Evolutionary conservation across 1,139 yeast species (phyloP), one percentile per base, ranked within the genome.

Genomic region (Yamadazyma diddensiae): DNA sequence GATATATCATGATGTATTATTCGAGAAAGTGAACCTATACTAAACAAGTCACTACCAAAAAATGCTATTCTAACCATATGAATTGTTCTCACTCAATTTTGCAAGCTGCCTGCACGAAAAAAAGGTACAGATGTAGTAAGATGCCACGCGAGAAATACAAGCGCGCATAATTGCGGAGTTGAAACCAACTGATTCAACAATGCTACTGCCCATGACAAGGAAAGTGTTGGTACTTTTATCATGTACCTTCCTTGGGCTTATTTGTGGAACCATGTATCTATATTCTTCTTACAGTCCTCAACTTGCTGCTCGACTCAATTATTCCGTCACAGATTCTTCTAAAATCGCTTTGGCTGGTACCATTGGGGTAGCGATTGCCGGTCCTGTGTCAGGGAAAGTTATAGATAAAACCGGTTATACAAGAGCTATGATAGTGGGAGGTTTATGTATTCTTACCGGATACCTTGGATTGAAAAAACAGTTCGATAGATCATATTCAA

Each of bases 31-130:
- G 90, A 74, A 7, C 60, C 62, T 6, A 80, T 71, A 42, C 94
- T 81, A 58, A 87, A 88, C 24, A 54, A 55, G 49, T 88, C 97
- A 4, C 92, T 77, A 1, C 97, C 97, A 55, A 90, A 88, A 51
- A 79, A 85, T 5, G 86, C 80, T 13, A 82, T 63, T 21, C 31
- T 21, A 4, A 33, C 16, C 17, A 20, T 15, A 15, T 15, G 16
- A 21, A n/a, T n/a, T n/a, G n/a, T n/a, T n/a, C n/a, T n/a, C n/a
- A 7, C n/a, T n/a, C n/a, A n/a, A 18, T 18, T 18, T 18, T 18
- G 20, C 9, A 18, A 18, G 9, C 8, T 18, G 20, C 8, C 20
- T 6, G 20, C 8, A 6, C 20, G 6, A 18, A 18, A 18, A 9
- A 6, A 6, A 18, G 20, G 20, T 6, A 18, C 20, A 18, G 20